Conservation (phyloP, 176 grass and related monocot species). For the Aegilops sharonensis region DNA sequence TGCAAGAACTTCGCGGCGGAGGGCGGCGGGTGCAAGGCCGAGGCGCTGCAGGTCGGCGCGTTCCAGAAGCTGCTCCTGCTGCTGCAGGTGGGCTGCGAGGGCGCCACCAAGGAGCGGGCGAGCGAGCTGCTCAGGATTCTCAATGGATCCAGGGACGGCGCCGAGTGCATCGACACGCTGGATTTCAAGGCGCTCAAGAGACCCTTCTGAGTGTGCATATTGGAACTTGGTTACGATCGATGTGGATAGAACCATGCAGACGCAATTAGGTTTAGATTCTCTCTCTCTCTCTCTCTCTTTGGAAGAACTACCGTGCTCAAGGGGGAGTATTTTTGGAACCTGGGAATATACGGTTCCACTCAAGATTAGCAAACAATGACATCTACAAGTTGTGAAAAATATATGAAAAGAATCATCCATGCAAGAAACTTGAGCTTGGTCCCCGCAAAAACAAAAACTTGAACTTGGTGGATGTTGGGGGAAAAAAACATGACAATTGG, state of each 20-base stretch:
- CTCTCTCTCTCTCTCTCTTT: not conserved
- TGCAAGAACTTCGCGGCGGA: constrained; percentile 48
- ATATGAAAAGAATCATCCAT: not conserved
- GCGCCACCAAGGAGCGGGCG: constrained; percentile 57
- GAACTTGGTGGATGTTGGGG: not conserved
- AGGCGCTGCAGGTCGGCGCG: constrained; percentile 65
- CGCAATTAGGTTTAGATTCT: constrained; percentile 31
- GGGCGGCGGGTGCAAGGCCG: constrained; percentile 34
- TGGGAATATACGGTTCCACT: not conserved
- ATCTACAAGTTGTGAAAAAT: not conserved
- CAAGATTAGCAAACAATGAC: not conserved
- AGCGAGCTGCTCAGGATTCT: constrained; percentile 75
- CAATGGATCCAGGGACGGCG: constrained; percentile 38
- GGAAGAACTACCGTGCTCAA: not conserved
- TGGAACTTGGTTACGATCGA: not conserved
- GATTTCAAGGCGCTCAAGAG: constrained; percentile 83
- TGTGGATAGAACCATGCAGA: constrained; percentile 32
- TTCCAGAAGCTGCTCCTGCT: constrained; percentile 88
- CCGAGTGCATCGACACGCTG: constrained; percentile 57
- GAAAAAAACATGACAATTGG: not conserved
- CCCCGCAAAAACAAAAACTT: too few species aligned
- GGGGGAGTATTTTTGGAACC: not conserved
- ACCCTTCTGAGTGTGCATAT: constrained; percentile 43
- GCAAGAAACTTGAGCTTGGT: not conserved
- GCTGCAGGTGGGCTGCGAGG: constrained; percentile 64